phyloP scores from a whole-genome alignment of 495 filamentous ascomycete genomes.

The Tuber indicum region DNA sequence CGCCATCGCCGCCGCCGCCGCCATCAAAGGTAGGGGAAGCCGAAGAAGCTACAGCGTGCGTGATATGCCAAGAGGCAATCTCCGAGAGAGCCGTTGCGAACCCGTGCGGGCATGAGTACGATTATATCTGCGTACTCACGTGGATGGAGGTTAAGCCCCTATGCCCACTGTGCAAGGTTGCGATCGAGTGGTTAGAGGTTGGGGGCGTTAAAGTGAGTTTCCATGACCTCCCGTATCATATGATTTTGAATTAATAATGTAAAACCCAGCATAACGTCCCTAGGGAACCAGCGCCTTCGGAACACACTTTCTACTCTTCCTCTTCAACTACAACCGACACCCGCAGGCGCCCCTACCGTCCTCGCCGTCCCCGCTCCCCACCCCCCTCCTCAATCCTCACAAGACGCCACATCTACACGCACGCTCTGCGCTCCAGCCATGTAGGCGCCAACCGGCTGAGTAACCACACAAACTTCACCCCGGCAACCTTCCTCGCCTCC shows the following conservation, averaged over 20 bases:
- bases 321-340: not conserved
- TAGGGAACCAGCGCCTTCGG: not conserved
- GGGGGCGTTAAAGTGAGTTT: not conserved
- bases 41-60: conserved; percentile 12
- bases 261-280: conserved; percentile 17
- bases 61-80: conserved; percentile 39
- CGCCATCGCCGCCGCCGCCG: not conserved
- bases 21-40: not conserved
- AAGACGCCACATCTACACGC: conserved; percentile 68
- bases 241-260: not conserved
- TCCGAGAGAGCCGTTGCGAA: conserved; percentile 30
- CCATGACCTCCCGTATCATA: not conserved
- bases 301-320: not conserved
- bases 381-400: conserved; percentile 44
- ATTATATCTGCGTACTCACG: conserved; percentile 63
- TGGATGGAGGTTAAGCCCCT: conserved; percentile 59
- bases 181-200: conserved; percentile 7
- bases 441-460: conserved; percentile 79
- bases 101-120: conserved; percentile 43
- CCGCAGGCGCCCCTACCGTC: conserved; percentile 11
- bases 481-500: conserved; percentile 57
- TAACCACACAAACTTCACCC: conserved; percentile 67
- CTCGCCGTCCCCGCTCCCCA: conserved; percentile 17
- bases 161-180: conserved; percentile 56
- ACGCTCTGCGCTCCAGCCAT: conserved; percentile 72